Conservation (phyloP, 2,329 filamentous ascomycete species). For the Dendryphion nanum region DNA sequence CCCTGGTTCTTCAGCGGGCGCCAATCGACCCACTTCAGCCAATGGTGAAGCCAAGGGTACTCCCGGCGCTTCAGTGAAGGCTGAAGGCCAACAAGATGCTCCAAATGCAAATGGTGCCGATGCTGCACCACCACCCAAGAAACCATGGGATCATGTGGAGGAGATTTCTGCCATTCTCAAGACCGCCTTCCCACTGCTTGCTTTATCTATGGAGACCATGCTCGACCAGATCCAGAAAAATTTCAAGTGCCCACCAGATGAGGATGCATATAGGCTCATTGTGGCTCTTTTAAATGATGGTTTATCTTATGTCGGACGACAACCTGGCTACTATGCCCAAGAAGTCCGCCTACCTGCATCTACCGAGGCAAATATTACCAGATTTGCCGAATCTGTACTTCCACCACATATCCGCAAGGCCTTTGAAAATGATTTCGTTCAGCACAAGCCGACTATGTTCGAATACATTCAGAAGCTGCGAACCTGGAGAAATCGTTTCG, state of each 20-base stretch:
- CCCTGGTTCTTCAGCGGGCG: constrained; percentile 27
- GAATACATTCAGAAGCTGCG: constrained; percentile 98
- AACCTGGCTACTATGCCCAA: constrained; percentile 80
- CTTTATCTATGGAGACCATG: constrained; percentile 99
- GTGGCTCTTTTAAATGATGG: constrained; percentile 97
- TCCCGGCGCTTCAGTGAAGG: constrained; percentile 38
- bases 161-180: constrained; percentile 95
- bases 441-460: constrained; percentile 93
- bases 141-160: constrained; percentile 94
- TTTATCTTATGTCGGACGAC: constrained; percentile 84
- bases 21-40: constrained; percentile 29
- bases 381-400: constrained; percentile 94
- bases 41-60: constrained; percentile 45
- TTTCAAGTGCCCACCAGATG: constrained; percentile 97
- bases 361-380: constrained; percentile 93
- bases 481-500: constrained; percentile 95
- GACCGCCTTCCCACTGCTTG: constrained; percentile 92
- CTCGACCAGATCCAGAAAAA: constrained; percentile 98
- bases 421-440: constrained; percentile 96
- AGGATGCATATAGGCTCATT: constrained; percentile 95
- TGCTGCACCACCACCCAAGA: constrained; percentile 52
- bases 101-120: constrained; percentile 19
- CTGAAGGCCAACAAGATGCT: constrained; percentile 36
- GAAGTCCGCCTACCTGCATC: constrained; percentile 86
- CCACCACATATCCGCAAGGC: constrained; percentile 92